Evolutionary conservation across 768 basidiomycete species (phyloP).

Genomic region (Rhodotorula kratochvilovae): DNA sequence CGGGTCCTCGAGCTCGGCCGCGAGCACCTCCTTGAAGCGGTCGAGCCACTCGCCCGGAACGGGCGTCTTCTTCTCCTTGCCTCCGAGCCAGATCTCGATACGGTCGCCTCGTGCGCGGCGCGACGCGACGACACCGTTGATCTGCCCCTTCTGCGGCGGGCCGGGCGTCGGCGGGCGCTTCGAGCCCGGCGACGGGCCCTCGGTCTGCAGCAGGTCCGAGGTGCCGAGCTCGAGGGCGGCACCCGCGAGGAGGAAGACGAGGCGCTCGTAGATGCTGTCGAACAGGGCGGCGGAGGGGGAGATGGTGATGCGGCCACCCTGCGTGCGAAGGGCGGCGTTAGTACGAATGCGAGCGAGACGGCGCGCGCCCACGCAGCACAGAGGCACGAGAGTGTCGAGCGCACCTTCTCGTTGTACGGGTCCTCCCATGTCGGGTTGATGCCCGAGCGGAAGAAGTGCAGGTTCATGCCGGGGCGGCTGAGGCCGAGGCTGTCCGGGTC

Average conservation of each 20-base stretch:
- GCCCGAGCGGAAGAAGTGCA: conserved; percentile 37
- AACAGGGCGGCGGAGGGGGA: conserved; percentile 23
- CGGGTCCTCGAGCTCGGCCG: conserved; percentile 28
- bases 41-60: conserved; percentile 36
- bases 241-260: conserved; percentile 34
- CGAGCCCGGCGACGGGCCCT: conserved; percentile 5
- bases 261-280: conserved; percentile 35
- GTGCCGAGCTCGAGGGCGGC: conserved; percentile 28
- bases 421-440: conserved; percentile 40
- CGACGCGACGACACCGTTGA: conserved; percentile 34
- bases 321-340: background rate
- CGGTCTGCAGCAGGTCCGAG: conserved; percentile 11
- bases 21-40: conserved; percentile 25
- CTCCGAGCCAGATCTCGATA: conserved; percentile 38
- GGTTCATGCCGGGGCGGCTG: conserved; percentile 29
- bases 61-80: conserved; percentile 21
- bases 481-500: conserved; percentile 28
- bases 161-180: conserved; percentile 4
- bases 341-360: too few relatives aligned
- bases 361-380: too few relatives aligned
- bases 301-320: conserved; percentile 39
- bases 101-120: conserved; percentile 35
- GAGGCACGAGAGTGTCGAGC: background rate
- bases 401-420: conserved; percentile 37
- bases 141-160: conserved; percentile 15